phyloP scores from a whole-genome alignment of 805 yeast genomes.

The Limtongia smithiae region DNA sequence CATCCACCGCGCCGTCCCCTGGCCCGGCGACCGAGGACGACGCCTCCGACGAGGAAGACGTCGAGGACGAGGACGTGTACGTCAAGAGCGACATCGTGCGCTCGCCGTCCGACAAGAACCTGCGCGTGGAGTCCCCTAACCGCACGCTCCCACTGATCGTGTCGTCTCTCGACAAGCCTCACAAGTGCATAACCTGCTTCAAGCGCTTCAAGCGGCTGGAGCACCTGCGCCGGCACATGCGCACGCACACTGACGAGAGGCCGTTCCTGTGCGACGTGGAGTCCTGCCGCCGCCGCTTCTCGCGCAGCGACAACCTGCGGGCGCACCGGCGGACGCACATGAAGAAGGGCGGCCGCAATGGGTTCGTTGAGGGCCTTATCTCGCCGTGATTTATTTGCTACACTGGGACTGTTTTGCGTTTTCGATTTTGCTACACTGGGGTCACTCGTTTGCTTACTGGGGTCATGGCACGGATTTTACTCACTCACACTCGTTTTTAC shows the following conservation, averaged over 20 bases:
- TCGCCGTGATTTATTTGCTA: no score
- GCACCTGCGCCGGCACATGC: conserved; percentile 51
- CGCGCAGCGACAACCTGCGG: conserved; percentile 60
- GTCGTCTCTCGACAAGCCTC: conserved; percentile 36
- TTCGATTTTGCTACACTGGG: no score
- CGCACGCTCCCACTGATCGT: conserved; percentile 25
- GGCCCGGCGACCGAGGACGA: no score
- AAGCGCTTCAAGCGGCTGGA: conserved; percentile 43
- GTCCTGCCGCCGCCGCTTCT: conserved; percentile 26
- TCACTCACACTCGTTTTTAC: no score
- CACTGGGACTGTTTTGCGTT: no score
- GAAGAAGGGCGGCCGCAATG: conserved; percentile 43
- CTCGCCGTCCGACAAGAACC: no score
- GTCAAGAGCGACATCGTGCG: no score
- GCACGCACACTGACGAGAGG: conserved; percentile 75
- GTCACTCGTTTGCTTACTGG: no score
- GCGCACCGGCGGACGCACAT: conserved; percentile 73
- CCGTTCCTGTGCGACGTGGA: conserved; percentile 48
- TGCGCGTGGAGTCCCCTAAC: no score
- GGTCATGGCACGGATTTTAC: no score
- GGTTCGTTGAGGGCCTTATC: conserved; percentile 39
- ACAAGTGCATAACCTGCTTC: conserved; percentile 38
- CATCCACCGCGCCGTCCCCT: background rate
- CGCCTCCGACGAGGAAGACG: no score
- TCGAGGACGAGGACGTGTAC: no score